phyloP scores from a whole-genome alignment of 108 stramenopile genomes.

The Cyclotella distinguenda region DNA sequence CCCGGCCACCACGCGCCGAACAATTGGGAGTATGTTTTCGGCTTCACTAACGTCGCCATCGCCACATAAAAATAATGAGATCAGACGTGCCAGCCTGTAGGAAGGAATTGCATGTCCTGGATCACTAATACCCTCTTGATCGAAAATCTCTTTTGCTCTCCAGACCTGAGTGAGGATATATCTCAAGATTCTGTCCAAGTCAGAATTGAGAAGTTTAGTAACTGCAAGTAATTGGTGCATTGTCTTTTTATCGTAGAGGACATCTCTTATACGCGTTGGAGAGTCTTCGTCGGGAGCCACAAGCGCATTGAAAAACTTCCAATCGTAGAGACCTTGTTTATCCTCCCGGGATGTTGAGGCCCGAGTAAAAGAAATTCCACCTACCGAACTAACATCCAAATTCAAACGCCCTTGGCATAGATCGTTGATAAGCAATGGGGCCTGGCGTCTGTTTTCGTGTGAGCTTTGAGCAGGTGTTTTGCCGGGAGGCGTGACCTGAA shows the following conservation, averaged over 20 bases:
- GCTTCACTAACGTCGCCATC: conserved; percentile 75
- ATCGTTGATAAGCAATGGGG: conserved; percentile 65
- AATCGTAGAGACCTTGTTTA: conserved; percentile 79
- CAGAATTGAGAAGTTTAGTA: conserved; percentile 70
- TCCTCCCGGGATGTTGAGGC: conserved; percentile 81
- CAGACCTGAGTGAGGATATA: conserved; percentile 71
- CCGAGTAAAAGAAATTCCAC: conserved; percentile 79
- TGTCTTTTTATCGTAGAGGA: conserved; percentile 81
- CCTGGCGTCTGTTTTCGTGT: conserved; percentile 82
- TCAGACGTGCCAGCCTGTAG: conserved; percentile 71
- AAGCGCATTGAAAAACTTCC: conserved; percentile 90
- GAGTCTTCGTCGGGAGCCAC: conserved; percentile 85
- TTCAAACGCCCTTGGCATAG: conserved; percentile 85
- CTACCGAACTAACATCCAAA: conserved; percentile 80
- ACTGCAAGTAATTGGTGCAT: conserved; percentile 80
- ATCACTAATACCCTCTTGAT: conserved; percentile 76
- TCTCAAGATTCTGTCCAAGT: conserved; percentile 56
- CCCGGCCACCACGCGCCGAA: conserved; percentile 74
- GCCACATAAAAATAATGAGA: conserved; percentile 73
- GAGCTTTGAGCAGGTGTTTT: conserved; percentile 61
- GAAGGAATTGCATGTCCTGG: conserved; percentile 81
- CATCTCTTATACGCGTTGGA: conserved; percentile 63
- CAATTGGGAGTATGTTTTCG: conserved; percentile 63
- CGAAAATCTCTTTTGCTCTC: conserved; percentile 85
- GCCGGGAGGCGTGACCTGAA: conserved; percentile 74